Evolutionary conservation across 306 rosid species (phyloP).

Genomic region (Cucumis sativus): Cucumber_9930_V3 NC_026655.2:289001-289500

Average conservation of each 20-base stretch:
- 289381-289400: neutral
- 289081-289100: neutral
- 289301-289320: neutral
- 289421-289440: neutral
- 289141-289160: neutral
- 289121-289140: neutral
- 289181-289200: neutral
- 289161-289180: neutral
- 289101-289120: neutral
- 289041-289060: neutral
- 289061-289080: neutral
- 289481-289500: neutral
- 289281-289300: neutral
- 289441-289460: neutral
- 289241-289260: neutral
- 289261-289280: neutral
- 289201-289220: neutral
- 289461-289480: neutral
- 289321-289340: neutral
- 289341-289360: neutral
- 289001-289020: neutral
- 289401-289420: neutral
- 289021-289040: neutral
- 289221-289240: neutral
- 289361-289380: neutral